A percentile compares a stretch with the other conserved stretches of the same genome.
Evolutionary conservation across 1,284 basidiomycete species (phyloP).

Genomic region (Anthracocystis setariae): DNA sequence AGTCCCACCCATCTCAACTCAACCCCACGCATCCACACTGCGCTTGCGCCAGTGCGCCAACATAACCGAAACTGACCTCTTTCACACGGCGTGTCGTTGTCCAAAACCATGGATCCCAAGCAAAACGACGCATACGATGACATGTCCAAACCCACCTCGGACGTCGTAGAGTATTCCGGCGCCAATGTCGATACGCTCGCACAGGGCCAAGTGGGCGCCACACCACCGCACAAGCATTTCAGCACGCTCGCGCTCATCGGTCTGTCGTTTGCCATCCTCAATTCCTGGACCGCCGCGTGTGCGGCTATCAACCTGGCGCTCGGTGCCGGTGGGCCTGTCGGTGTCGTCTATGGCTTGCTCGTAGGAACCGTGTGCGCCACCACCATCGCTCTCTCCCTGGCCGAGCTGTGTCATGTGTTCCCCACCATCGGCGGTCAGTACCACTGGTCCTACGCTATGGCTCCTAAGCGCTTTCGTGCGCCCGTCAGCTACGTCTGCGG

Average conservation of each 20-base stretch:
- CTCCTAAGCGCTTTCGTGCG: constrained; percentile 7
- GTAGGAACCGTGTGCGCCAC: constrained; percentile 31
- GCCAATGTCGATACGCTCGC: constrained; percentile 1
- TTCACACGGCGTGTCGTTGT: too few species aligned
- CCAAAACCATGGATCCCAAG: constrained; percentile 18
- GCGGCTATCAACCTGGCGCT: constrained; percentile 38
- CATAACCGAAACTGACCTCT: constrained; percentile 15
- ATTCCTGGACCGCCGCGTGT: constrained; percentile 42
- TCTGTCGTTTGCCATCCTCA: constrained; percentile 44
- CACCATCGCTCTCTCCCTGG: constrained; percentile 32
- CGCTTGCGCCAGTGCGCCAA: neutral
- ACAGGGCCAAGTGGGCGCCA: neutral
- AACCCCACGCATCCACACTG: neutral
- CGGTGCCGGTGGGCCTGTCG: constrained; percentile 32
- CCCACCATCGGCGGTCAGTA: constrained; percentile 43
- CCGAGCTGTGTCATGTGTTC: constrained; percentile 46
- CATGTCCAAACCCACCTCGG: constrained; percentile 12
- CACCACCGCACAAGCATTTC: constrained; percentile 36
- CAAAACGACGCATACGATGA: constrained; percentile 24
- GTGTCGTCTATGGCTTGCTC: constrained; percentile 31
- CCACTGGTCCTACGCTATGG: constrained; percentile 43
- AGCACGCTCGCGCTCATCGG: constrained; percentile 41
- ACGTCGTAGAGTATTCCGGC: constrained; percentile 13
- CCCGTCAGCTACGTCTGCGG: constrained; percentile 33
- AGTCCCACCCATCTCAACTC: neutral